Percentiles rank a stretch among this genome's conserved stretches.
phyloP scores from a whole-genome alignment of 2,329 filamentous ascomycete genomes.

The Fonsecaea multimorphosa region DNA sequence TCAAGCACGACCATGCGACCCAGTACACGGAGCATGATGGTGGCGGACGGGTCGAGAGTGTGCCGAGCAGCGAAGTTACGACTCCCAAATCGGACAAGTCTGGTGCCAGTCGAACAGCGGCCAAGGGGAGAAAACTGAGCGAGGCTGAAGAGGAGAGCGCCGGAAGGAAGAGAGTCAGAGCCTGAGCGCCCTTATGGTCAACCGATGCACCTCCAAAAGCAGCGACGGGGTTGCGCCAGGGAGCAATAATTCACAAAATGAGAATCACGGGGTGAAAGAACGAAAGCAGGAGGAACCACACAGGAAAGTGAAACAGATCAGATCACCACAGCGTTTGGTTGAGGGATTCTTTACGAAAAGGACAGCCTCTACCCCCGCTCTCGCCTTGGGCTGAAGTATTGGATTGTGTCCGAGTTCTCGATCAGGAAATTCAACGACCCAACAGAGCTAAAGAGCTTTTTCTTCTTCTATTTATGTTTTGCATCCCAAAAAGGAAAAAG shows the following conservation, averaged over 20 bases:
- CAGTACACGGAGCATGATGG: constrained; percentile 43
- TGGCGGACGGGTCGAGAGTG: constrained; percentile 48
- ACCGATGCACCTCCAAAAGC: background rate
- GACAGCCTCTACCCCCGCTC: background rate
- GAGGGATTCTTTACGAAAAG: background rate
- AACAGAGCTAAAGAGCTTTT: background rate
- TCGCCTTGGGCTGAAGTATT: background rate
- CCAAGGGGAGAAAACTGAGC: constrained; percentile 30
- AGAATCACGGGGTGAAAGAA: background rate
- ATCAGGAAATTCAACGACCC: background rate
- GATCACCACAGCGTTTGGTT: background rate
- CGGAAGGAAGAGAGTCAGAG: constrained; percentile 23
- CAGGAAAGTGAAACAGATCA: background rate
- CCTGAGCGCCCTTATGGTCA: background rate
- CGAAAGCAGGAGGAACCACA: background rate
- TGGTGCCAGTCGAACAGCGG: background rate
- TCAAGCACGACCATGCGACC: constrained; percentile 32
- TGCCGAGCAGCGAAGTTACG: constrained; percentile 53
- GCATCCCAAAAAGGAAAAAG: too few species aligned
- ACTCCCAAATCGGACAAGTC: constrained; percentile 44
- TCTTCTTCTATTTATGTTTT: too few species aligned
- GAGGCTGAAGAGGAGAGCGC: constrained; percentile 13
- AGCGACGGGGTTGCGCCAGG: background rate
- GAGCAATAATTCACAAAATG: background rate
- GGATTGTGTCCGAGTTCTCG: background rate